Base-by-base conservation (phyloP, 306 rosid species). In the Vigna trinervia region DNA sequence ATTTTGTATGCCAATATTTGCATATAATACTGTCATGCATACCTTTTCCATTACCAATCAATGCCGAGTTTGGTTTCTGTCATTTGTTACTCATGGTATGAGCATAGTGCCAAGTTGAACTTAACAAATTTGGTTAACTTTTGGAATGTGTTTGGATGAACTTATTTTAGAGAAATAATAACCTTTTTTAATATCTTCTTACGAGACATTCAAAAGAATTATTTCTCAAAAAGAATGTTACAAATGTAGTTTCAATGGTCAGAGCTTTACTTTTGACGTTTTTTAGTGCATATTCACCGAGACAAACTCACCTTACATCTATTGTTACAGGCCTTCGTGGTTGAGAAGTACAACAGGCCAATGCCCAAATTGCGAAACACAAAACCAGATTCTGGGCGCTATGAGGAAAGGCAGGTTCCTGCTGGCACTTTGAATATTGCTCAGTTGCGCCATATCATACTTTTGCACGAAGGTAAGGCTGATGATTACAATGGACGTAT, bases 311-410 rank as follows among this genome's bases (percentile, higher is more conserved):
- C 58, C 69, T 57, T n/a, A 51, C 51, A 11, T 53, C 76, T 32
- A 22, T 22, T 68, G 17, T 53, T 74, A 32, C 94, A 96, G 99
- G 92, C 94, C 17, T 83, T 78, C 32, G 81, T 92, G 89, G 94
- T 89, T 81, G 93, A 92, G 20, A 92, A 74, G 80, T 87, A 84
- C 34, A 82, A 81, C 41, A 89, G 97, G 66, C 88, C 98, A 2
- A 84, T 96, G 85, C 99, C 97, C 5, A 96, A 85, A 74, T 76
- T 92, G 62, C 89, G 97, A 69, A 85, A 89, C 52, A 92, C 94
- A 11, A 87, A 82, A 38, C 85, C 85, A 36, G 93, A 91, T 81
- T 87, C 94, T 9, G 78, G 85, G 59, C 84, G 83, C 47, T 86
- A 86, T n/a, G 99, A 85, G 74, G 98, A 86, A 46, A 87, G 83